These are phyloP conservation scores for Phytophthora capsici DNA, from an alignment of 352 stramenopile species.

Conservation along the genomic window DNA sequence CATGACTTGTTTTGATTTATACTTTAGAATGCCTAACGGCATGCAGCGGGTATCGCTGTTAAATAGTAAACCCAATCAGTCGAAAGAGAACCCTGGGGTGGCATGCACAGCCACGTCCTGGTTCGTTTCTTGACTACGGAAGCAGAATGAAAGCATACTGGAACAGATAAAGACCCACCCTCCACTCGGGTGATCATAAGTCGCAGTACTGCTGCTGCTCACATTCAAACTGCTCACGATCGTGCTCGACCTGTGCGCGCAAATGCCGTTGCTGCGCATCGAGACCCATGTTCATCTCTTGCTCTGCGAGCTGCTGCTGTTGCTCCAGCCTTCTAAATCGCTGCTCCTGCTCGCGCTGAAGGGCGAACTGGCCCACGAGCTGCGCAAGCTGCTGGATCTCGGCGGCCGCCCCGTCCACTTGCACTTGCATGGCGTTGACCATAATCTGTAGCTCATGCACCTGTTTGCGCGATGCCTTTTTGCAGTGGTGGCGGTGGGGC, in stretches of 20 bases:
- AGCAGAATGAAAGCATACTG: background rate
- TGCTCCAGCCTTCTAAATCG: conserved; percentile 8
- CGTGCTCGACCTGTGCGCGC: conserved; percentile 18
- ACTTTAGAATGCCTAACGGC: background rate
- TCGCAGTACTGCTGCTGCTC: conserved; percentile 11
- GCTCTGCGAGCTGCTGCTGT: conserved; percentile 15
- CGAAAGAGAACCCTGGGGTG: background rate
- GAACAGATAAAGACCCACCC: background rate
- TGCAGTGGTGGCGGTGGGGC: conserved; percentile 26
- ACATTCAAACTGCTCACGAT: conserved; percentile 21
- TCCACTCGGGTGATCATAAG: background rate
- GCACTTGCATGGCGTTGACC: conserved; percentile 38
- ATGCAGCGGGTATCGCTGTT: background rate
- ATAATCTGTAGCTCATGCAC: conserved; percentile 42
- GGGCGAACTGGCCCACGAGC: conserved; percentile 33
- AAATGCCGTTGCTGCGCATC: conserved; percentile 22
- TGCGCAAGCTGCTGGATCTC: conserved; percentile 40
- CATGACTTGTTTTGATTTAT: conserved; percentile 1
- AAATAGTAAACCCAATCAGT: conserved; percentile 9
- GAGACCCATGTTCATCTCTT: conserved; percentile 33
- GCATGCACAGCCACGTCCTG: background rate
- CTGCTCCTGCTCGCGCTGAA: conserved; percentile 22
- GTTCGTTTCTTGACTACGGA: background rate
- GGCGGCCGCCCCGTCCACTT: conserved; percentile 30
- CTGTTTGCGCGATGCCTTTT: conserved; percentile 38